These are phyloP conservation scores for Porodaedalea pini DNA, from an alignment of 1,284 basidiomycete species.

Conservation along the genomic window DNA sequence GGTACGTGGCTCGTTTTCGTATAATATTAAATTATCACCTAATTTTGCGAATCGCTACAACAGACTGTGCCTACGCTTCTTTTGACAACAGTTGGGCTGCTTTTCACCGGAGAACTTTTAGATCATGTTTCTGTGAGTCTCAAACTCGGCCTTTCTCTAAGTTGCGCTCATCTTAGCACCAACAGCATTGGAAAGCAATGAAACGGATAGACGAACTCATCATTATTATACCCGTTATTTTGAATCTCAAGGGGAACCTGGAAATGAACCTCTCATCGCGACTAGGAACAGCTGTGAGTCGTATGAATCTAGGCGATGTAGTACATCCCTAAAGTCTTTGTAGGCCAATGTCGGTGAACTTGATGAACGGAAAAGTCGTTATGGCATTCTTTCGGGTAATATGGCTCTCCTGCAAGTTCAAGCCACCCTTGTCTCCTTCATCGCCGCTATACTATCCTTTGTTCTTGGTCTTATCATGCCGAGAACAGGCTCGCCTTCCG, in stretches of 20 bases:
- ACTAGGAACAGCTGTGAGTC: conserved; percentile 58
- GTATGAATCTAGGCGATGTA: neutral
- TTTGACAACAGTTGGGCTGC: conserved; percentile 66
- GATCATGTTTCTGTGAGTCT: conserved; percentile 76
- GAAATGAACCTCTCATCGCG: conserved; percentile 89
- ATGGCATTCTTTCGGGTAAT: conserved; percentile 77
- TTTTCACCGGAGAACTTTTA: conserved; percentile 87
- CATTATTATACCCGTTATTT: conserved; percentile 91
- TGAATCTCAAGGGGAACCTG: conserved; percentile 95
- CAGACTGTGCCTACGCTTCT: conserved; percentile 73
- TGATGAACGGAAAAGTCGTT: conserved; percentile 66
- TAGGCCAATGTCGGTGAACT: conserved; percentile 80
- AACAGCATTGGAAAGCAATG: conserved; percentile 86
- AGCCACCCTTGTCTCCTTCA: conserved; percentile 83
- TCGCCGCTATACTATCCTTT: conserved; percentile 82
- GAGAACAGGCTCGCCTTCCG: conserved; percentile 19
- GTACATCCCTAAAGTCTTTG: neutral
- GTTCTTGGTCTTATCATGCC: conserved; percentile 63
- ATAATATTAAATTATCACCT: neutral
- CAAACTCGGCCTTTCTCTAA: neutral
- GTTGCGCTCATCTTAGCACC: conserved; percentile 2
- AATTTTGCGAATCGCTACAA: neutral
- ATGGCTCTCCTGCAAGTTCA: conserved; percentile 90
- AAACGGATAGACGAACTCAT: conserved; percentile 90
- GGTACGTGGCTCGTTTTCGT: conserved; percentile 37